These are phyloP conservation scores for Mycena polygramma DNA, from an alignment of 768 basidiomycete genomes.

Conservation along the genomic window DNA sequence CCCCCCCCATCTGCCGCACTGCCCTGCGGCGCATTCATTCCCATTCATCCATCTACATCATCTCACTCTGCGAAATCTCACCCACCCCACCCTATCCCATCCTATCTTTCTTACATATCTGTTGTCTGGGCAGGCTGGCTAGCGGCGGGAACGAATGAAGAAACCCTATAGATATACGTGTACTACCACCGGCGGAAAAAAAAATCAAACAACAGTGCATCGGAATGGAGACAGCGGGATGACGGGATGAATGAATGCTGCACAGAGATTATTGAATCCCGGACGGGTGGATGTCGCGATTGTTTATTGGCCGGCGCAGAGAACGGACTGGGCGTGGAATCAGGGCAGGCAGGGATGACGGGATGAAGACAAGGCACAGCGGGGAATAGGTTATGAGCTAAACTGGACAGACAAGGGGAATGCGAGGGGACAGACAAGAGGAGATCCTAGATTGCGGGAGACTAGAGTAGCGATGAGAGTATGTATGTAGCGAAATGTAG, in stretches of 20 bases:
- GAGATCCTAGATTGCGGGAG: no score
- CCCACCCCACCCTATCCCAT: not conserved
- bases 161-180: constrained; percentile 25
- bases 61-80: not conserved
- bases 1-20: not conserved
- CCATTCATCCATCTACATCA: not conserved
- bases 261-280: no score
- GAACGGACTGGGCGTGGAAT: no score
- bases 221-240: not conserved
- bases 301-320: no score
- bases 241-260: not conserved
- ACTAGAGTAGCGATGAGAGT: no score
- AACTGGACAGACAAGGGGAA: no score
- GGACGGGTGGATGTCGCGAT: no score
- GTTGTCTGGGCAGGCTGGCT: not conserved
- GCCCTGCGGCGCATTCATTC: not conserved
- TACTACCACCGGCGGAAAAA: constrained; percentile 25
- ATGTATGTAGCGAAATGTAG: no score
- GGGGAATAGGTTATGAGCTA: no score
- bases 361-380: no score
- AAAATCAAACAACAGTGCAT: not conserved
- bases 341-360: no score
- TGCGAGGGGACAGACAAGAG: no score
- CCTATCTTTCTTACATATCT: constrained; percentile 11
- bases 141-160: constrained; percentile 17